Evolutionary conservation across 805 yeast species (phyloP), one percentile per base, ranked within the genome.

Genomic region (Ogataea trehalophila): DNA sequence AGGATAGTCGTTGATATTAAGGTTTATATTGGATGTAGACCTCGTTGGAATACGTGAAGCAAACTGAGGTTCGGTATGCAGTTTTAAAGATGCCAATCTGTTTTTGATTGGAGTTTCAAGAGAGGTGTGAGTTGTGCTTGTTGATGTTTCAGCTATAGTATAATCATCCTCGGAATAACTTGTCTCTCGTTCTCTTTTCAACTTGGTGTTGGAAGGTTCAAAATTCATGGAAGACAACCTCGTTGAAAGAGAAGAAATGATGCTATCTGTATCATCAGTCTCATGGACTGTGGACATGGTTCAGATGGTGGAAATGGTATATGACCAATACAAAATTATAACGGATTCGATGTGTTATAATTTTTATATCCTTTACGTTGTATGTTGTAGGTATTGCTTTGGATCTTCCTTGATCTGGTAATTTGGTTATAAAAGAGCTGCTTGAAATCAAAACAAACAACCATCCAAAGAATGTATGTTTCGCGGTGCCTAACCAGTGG

Each of bases 41-140:
- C 56, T 42, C 7, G 49, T 57, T 5, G 65, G 65, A 15, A 61
- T 61, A 33, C 52, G 48, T 11, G 63, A 59, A 2, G 47, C 48
- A 44, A 57, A 58, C 15, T 52, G 54, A 2, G 55, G 42, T 8
- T 54, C 52, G 8, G 57, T 39, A 7, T 49, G 42, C 17, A 60
- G 36, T 14, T 51, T 57, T 8, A 58, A 42, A 8, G 60, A 54
- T 14, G 47, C 45, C 15, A 46, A 39, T 20, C 59, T 37, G 11
- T 47, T 23, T 22, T 53, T 48, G 5, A 50, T 44, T 18, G 53
- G 47, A 20, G 49, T 38, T 31, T 23, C 15, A 37, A 33, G 17
- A 22, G 37, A 44, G 18, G 43, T 6, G 38, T 42, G 42, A 6
- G 35, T 41, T 8, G 49, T 29, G 41, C 20, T 26, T 23, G 36